Base-by-base conservation (phyloP, 2,329 filamentous ascomycete genomes). In the Pseudogymnoascus sp. region DNA sequence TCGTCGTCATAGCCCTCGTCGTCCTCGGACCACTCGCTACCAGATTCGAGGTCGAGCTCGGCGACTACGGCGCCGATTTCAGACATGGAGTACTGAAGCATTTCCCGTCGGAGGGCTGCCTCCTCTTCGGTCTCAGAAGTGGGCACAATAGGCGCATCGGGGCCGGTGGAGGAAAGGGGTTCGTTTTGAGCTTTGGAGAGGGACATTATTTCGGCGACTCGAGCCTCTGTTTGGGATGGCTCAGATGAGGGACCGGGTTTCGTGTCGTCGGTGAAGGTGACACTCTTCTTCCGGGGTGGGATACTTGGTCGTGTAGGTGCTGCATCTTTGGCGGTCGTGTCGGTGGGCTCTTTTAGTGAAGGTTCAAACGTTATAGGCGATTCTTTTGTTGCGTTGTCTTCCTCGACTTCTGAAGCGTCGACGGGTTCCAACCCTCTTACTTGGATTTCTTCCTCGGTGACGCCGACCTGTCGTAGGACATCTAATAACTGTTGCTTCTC, bases 31-130 rank as follows among this genome's bases (percentile, higher is more conserved):
- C 82, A 83, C 62, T 86, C 85, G 59, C 76, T 76, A 23, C 80
- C 83, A 65, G 93, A 87, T 66, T 96, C 91, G 1, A 97, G 76
- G 64, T 96, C 85, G 53, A 99, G 83, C 76, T 97, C 92, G 15
- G 95, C 95, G 15, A 99, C 95, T 2, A 99, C 90, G 38, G 91
- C 86, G 3, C 92, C 91, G 64, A 99, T 87, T 74, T 97, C 93
- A 50, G 88, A 87, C 75, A 96, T 79, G 66, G 90, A 88, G 72
- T 97, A 99, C 67, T 90, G 83, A 7, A 97, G 81, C 93, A 99
- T 97, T 71, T 97, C 87, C 64, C 87, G 85, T 5, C 95, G 87
- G 23, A 96, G 76, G 33, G 83, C 83, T 3, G 91, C 89, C 67
- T 97, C 93, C 68, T 96, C 92, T 11, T 83, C 80, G 0, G 88